phyloP scores from a whole-genome alignment of 2,329 filamentous ascomycete species.

The Hypoxylon sp. region DNA sequence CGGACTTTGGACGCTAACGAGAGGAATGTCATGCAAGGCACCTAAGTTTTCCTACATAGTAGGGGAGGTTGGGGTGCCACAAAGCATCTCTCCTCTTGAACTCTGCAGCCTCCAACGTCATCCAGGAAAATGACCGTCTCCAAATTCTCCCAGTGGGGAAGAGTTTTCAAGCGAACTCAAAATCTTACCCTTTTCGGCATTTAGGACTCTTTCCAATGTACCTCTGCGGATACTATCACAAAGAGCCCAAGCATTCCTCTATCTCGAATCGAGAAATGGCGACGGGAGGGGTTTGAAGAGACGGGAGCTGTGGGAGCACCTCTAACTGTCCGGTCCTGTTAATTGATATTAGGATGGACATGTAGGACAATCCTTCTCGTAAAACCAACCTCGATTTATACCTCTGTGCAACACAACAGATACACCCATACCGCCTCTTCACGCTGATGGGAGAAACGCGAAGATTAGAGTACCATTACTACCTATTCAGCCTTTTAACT shows the following conservation, averaged over 20 bases:
- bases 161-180: conserved; percentile 9
- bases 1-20: conserved; percentile 15
- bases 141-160: conserved; percentile 29
- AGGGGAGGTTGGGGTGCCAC: conserved; percentile 34
- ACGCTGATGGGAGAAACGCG: background rate
- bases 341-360: conserved; percentile 2
- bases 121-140: conserved; percentile 23
- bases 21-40: conserved; percentile 39
- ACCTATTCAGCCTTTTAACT: conserved; percentile 11
- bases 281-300: background rate
- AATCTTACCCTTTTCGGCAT: conserved; percentile 10
- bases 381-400: conserved; percentile 7
- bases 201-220: conserved; percentile 3
- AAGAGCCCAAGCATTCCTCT: conserved; percentile 4
- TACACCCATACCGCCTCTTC: conserved; percentile 30
- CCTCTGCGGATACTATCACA: background rate
- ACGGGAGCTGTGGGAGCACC: too few relatives aligned
- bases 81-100: conserved; percentile 19
- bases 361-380: conserved; percentile 26
- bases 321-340: background rate
- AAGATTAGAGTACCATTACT: conserved; percentile 2
- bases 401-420: conserved; percentile 11
- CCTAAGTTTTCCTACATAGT: conserved; percentile 12
- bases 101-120: conserved; percentile 30
- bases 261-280: conserved; percentile 1